phyloP scores from a whole-genome alignment of 2,329 filamentous ascomycete species.

The Berkeleyomyces rouxiae region DNA sequence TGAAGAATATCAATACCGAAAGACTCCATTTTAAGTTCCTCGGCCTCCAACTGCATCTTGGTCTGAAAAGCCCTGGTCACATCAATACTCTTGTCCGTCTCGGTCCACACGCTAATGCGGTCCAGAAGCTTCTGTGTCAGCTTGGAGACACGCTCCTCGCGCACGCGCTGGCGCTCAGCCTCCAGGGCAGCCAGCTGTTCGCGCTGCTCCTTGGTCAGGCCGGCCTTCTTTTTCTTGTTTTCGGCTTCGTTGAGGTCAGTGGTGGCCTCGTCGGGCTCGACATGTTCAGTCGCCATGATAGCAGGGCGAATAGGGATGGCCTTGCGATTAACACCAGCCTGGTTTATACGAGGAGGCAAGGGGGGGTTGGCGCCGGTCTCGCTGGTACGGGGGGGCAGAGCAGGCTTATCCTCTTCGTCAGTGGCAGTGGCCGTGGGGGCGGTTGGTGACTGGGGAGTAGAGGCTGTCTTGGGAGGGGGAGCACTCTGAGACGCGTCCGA shows the following conservation, averaged over 20 bases:
- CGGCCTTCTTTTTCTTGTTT: slow-evolving; percentile 71
- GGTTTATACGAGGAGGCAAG: slow-evolving; percentile 2
- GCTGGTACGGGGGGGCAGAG: background rate
- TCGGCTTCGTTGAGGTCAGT: slow-evolving; percentile 46
- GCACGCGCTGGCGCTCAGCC: slow-evolving; percentile 62
- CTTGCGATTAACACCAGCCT: slow-evolving; percentile 23
- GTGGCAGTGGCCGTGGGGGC: slow-evolving; percentile 25
- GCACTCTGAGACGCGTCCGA: slow-evolving; percentile 13
- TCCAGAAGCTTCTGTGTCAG: slow-evolving; percentile 74
- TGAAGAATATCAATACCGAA: slow-evolving; percentile 94
- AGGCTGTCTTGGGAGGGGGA: slow-evolving; percentile 16
- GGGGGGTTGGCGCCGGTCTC: background rate
- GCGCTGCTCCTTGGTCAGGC: slow-evolving; percentile 76
- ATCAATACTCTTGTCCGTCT: slow-evolving; percentile 77
- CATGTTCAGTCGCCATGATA: slow-evolving; percentile 67
- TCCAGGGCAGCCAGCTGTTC: slow-evolving; percentile 85
- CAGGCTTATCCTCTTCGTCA: slow-evolving; percentile 2
- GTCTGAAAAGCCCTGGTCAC: slow-evolving; percentile 82
- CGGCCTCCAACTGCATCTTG: slow-evolving; percentile 86
- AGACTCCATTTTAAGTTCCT: slow-evolving; percentile 98
- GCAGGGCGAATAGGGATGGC: slow-evolving; percentile 65
- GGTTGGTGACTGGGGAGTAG: slow-evolving; percentile 15
- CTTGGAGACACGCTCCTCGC: slow-evolving; percentile 77
- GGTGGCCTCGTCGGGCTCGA: slow-evolving; percentile 48
- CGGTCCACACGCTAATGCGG: slow-evolving; percentile 86